Base-by-base conservation (phyloP, 176 grass and related monocot species). In the Avena eriantha region DNA sequence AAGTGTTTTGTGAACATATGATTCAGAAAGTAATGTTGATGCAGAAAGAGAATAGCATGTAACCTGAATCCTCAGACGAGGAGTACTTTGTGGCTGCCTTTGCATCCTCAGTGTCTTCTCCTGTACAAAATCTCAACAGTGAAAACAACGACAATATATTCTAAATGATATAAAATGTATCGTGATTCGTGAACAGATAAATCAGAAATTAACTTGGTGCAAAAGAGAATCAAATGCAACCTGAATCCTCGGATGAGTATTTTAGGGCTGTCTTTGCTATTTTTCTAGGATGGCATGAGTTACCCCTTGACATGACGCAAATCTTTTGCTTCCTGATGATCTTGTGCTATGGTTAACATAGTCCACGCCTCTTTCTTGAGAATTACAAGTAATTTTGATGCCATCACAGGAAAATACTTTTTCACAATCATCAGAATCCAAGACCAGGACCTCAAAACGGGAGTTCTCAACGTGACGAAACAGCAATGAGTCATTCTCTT, bases 381-480 rank as follows among this genome's bases (percentile, higher is more conserved):
- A 15, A 73, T n/a, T 12, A 33, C 33, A 33, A 12, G 8, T 17
- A 35, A 47, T 81, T 51, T 81, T 86, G 15, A 75, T 86, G 65
- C 50, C 23, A 46, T 57, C 22, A 73, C 59, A 56, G 14, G 49
- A 21, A 22, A 67, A 43, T 9, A 67, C 67, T 82, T 87, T 87
- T 79, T 87, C 76, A 6, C 67, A 78, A 39, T 82, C 81, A 43
- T 29, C 61, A 4, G 55, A 15, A 76, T 90, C 76, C 8, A 90
- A 80, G 60, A 90, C 66, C 68, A 73, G 18, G 36, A 81, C 80
- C 50, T 78, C 68, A 73, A 89, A 93, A 64, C 60, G 51, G 21
- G 80, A 87, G 13, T 83, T 35, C 18, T 69, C 76, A 24, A 73
- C 33, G 19, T 83, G 84, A 56, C 45, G 80, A 33, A 93, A 93